Percentiles rank a stretch among this genome's conserved stretches.
These are phyloP conservation scores for Setaria italica DNA, from an alignment of 202 grass and related monocot genomes.

Conservation along the genomic window DNA sequence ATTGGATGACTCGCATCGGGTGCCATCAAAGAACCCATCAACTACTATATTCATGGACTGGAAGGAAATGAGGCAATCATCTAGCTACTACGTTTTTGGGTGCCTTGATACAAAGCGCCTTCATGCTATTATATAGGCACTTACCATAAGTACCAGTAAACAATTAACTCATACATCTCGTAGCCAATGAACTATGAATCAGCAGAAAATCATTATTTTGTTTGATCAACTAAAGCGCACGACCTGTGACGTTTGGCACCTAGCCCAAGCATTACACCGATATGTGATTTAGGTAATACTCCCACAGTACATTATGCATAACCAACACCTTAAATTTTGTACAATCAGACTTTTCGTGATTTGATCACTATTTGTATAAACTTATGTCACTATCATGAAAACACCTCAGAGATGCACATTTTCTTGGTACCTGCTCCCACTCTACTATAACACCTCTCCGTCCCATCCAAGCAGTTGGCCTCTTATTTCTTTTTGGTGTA, in stretches of 20 bases:
- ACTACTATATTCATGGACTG: neutral
- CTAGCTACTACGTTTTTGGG: neutral
- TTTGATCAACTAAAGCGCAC: neutral
- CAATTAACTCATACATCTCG: neutral
- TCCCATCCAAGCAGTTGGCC: neutral
- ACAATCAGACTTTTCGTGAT: too few species aligned
- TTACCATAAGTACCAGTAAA: neutral
- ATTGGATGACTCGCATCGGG: neutral
- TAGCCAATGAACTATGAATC: neutral
- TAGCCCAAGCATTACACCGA: neutral
- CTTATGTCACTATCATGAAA: neutral
- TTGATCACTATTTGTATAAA: neutral
- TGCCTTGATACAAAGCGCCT: neutral
- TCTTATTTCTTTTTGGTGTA: neutral
- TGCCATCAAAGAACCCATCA: neutral
- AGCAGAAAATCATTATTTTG: neutral
- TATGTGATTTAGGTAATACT: neutral
- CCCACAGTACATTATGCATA: neutral
- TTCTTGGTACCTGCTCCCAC: neutral
- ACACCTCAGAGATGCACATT: neutral
- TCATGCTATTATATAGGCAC: neutral
- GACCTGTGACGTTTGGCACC: neutral
- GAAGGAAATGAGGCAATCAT: neutral
- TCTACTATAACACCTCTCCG: neutral
- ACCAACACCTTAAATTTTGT: neutral